Conservation (phyloP, 257 asterid genomes). For the Penstemon davidsonii region DNA sequence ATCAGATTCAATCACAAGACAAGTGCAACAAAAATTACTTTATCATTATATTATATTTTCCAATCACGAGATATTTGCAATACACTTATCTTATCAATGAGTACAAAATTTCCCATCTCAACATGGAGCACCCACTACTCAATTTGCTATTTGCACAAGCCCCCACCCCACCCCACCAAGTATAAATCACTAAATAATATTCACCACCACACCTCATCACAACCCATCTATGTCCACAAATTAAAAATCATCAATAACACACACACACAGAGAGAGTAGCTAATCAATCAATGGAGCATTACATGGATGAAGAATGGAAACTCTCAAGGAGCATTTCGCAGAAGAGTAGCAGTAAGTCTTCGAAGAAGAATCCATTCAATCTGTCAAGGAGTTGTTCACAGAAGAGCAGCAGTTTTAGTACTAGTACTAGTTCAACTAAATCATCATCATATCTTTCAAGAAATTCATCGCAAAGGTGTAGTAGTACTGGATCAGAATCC, state of each 20-base stretch:
- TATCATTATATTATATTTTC: no score
- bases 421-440: not conserved
- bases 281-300: slow-evolving; percentile 50
- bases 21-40: no score
- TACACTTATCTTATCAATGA: no score
- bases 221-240: slow-evolving; percentile 2
- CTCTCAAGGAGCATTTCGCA: slow-evolving; percentile 58
- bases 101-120: no score
- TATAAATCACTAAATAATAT: slow-evolving; percentile 42
- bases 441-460: slow-evolving; percentile 15
- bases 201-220: slow-evolving; percentile 36
- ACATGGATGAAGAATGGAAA: slow-evolving; percentile 76
- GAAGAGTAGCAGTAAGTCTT: slow-evolving; percentile 32
- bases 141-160: no score
- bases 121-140: no score
- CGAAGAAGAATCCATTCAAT: slow-evolving; percentile 48
- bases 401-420: not conserved
- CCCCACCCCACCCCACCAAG: slow-evolving; percentile 31
- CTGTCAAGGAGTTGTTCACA: slow-evolving; percentile 57
- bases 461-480: slow-evolving; percentile 17
- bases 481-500: not conserved
- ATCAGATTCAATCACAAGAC: not conserved
- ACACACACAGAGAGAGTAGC: slow-evolving; percentile 2
- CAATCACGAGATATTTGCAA: no score
- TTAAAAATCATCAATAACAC: not conserved